These are phyloP conservation scores for Eucalyptus rudis DNA, from an alignment of 345 rosid species.

Conservation along the genomic window DNA sequence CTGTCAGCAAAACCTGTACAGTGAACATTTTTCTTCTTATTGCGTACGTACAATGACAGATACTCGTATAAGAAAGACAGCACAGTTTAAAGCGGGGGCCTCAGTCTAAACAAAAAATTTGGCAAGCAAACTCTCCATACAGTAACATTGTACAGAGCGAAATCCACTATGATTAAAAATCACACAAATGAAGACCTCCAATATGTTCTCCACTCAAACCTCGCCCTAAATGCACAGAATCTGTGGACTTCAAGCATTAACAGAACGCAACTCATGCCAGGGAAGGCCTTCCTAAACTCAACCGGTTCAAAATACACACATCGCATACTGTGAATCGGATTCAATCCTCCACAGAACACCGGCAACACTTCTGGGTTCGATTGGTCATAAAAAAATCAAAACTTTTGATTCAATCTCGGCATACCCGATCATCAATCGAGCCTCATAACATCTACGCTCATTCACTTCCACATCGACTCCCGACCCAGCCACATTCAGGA, in stretches of 20 bases:
- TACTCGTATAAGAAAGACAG: background rate
- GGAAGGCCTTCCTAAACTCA: background rate
- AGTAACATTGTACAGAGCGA: background rate
- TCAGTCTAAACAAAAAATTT: background rate
- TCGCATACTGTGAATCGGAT: background rate
- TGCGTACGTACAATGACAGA: background rate
- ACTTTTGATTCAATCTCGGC: background rate
- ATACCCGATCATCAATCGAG: background rate
- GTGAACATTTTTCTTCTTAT: background rate
- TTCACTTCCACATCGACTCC: background rate
- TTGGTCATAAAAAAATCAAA: background rate
- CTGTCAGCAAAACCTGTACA: constrained; percentile 65
- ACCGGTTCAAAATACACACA: background rate
- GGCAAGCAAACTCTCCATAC: background rate
- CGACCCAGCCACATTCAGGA: background rate
- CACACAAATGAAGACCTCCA: background rate
- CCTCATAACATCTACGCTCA: background rate
- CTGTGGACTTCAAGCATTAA: background rate
- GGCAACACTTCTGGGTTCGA: background rate
- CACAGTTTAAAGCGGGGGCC: background rate
- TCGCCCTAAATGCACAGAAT: background rate
- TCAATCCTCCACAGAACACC: background rate
- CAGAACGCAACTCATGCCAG: background rate
- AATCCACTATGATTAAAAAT: background rate
- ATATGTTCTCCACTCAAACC: background rate